Evolutionary conservation across 2,329 filamentous ascomycete species (phyloP), one percentile per base, ranked within the genome.

Genomic region (Beauveria medogensis): DNA sequence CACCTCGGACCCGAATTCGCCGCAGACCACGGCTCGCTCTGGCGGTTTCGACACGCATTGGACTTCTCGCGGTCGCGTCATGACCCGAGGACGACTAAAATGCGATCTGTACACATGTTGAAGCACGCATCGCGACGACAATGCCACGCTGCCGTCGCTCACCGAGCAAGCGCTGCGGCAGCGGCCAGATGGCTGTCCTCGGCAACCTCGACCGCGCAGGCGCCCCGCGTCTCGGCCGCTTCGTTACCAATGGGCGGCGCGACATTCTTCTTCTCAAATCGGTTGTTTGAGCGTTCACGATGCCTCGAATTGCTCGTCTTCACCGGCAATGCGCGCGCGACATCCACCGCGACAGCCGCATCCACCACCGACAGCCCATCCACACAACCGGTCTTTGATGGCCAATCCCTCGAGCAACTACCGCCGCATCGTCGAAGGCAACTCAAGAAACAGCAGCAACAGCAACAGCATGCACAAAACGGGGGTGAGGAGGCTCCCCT

Each of bases 371-470:
- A 41, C 34, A 14, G 44, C 9, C 22, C 46, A 12, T 22, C 59
- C 6, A 52, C 59, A 44, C 52, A 55, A 2, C 34, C 26, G 16
- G 30, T 5, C 24, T 40, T 20, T 20, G 55, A 55, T 1, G 37
- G 66, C 59, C 62, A 68, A 41, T 56, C 67, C 56, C 51, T 66
- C 12, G 57, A 69, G 1, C 62, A 68, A 3, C 41, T 74, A 9
- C 68, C 73, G 34, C 73, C 73, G 28, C 74, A 75, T 61, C 69
- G 74, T 28, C 69, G 71, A 52, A 63, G 74, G 51, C 72, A 73
- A 30, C 72, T 72, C 26, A 65, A 66, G 12, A 71, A 70, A 56
- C 67, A 67, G 48, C 64, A 65, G 4, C 54, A 24, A 24, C 24
- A 53, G 26, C 28, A 53, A 8, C 57, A 62, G 37, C 46, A 58